Conservation (phyloP, 495 filamentous ascomycete genomes). For the Penicillium longicatenatum region DNA sequence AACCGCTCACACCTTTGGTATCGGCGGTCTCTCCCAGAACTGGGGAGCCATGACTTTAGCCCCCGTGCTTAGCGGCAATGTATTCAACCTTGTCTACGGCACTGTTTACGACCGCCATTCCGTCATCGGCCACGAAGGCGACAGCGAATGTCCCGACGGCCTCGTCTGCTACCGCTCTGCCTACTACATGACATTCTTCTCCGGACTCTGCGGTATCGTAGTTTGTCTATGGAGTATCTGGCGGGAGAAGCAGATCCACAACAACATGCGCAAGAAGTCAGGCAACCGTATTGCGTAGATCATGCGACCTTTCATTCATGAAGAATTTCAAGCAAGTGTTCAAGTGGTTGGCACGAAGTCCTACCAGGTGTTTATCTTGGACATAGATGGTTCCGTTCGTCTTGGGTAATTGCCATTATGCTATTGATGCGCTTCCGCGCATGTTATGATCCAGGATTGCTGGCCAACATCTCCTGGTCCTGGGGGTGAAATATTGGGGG, state of each 20-base stretch:
- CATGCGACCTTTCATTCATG: neutral
- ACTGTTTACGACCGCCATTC: conserved; percentile 79
- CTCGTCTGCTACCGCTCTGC: conserved; percentile 78
- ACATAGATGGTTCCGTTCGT: neutral
- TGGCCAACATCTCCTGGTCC: neutral
- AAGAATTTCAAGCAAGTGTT: neutral
- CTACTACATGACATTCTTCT: conserved; percentile 79
- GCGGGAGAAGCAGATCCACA: conserved; percentile 55
- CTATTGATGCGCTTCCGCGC: neutral
- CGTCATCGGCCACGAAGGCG: conserved; percentile 64
- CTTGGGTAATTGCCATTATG: neutral
- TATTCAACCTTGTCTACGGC: conserved; percentile 88
- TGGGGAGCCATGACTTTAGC: conserved; percentile 94
- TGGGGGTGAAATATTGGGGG: neutral
- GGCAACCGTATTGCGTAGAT: conserved; percentile 40
- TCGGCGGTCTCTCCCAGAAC: conserved; percentile 84
- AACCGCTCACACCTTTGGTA: conserved; percentile 87
- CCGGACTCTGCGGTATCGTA: conserved; percentile 67
- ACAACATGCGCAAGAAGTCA: conserved; percentile 29
- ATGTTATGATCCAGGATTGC: conserved; percentile 7
- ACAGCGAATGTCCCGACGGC: conserved; percentile 75
- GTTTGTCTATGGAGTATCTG: conserved; percentile 78
- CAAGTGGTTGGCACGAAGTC: neutral
- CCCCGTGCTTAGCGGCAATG: conserved; percentile 80
- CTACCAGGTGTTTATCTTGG: neutral